Evolutionary conservation across 2,329 filamentous ascomycete genomes (phyloP), one percentile per base, ranked within the genome.

Genomic region (Aspergillus glaucus): DNA sequence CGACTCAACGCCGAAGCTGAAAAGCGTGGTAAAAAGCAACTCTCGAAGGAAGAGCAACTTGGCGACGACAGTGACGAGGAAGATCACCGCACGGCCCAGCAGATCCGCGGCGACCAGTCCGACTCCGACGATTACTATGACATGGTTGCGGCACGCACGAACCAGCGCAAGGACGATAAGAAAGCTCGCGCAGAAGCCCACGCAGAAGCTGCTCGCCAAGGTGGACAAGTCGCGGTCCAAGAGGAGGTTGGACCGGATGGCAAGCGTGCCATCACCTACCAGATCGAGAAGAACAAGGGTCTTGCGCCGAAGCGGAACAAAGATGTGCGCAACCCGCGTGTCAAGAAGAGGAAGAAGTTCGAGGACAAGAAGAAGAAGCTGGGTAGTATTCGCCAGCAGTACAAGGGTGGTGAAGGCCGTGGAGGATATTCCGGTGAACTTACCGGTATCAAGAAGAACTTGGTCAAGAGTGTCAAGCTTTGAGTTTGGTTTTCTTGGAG

Each of bases 341-440:
- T 97, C 56, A 98, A 97, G 86, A 97, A 96, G 86, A 84, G 89
- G 72, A 89, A 89, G 82, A 90, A 89, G 82, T 98, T 83, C 69
- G 90, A 94, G 66, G 86, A 90, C 70, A 96, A 95, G 80, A 87
- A 92, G 81, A 97, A 96, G 87, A 96, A 97, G 79, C 73, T 97
- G 64, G 83, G 82, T 62, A 92, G 86, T 65, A 88, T 91, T 76
- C 88, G 87, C 75, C 81, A 87, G 7, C 78, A 88, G 12, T 97
- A 91, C 75, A 88, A 90, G 71, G 88, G 88, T 57, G 87, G 88
- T 53, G 84, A 94, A 73, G 84, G 87, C 59, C 82, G 81, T 63
- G 87, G 89, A 62, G 87, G 90, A 47, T 98, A 98, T 75, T 82
- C 82, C 56, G 93, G 93, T 74, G 93, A 97, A 70, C 73, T 87